Conservation (phyloP, 176 grass and related monocot genomes). For the Oryza brachyantha region DNA sequence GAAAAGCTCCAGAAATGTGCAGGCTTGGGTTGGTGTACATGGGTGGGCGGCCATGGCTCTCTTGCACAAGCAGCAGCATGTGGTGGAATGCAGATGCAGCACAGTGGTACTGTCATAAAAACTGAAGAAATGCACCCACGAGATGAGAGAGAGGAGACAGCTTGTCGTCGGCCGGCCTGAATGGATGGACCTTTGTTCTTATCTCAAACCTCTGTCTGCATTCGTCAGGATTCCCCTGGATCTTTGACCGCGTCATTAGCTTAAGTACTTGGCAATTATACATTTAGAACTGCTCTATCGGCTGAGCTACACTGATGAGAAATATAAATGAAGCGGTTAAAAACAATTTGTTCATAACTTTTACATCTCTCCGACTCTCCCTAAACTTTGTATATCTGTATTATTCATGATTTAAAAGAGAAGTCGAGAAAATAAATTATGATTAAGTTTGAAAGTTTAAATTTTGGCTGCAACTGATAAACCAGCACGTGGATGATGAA, state of each 20-base stretch:
- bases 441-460: too few species aligned
- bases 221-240: background rate
- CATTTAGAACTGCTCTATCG: background rate
- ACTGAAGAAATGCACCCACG: constrained; percentile 13
- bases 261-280: background rate
- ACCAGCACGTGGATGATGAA: too few species aligned
- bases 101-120: background rate
- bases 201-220: background rate
- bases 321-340: too few species aligned
- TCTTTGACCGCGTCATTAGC: background rate
- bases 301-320: too few species aligned
- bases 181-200: constrained; percentile 12
- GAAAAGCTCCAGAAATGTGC: constrained; percentile 6
- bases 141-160: background rate
- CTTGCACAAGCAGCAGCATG: background rate
- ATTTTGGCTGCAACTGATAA: too few species aligned
- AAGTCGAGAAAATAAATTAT: too few species aligned
- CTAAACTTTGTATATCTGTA: too few species aligned
- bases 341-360: too few species aligned
- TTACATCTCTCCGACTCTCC: too few species aligned
- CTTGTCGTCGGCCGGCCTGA: background rate
- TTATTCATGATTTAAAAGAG: too few species aligned
- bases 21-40: background rate
- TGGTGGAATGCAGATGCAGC: background rate
- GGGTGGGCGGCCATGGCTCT: background rate